phyloP scores from a whole-genome alignment of 2,329 filamentous ascomycete species.

The Rhynchosporium secalis region DNA sequence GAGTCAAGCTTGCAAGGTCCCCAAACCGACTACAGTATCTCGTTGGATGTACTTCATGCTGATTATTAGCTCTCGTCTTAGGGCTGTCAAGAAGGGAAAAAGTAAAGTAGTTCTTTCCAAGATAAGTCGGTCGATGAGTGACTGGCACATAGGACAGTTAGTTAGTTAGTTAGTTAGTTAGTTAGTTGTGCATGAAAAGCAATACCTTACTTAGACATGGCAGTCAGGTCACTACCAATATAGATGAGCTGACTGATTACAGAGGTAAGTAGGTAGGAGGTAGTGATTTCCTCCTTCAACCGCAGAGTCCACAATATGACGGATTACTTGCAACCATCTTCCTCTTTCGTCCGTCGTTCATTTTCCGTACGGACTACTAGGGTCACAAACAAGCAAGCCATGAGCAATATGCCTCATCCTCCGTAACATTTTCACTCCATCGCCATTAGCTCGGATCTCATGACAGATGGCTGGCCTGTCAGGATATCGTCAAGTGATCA shows the following conservation, averaged over 20 bases:
- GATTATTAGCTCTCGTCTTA: background rate
- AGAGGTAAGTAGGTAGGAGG: background rate
- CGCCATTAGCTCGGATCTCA: background rate
- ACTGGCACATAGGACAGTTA: background rate
- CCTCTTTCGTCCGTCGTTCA: background rate
- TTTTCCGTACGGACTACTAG: background rate
- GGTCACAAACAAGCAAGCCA: background rate
- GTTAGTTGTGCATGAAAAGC: constrained; percentile 9
- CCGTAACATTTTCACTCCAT: background rate
- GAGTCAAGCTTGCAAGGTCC: constrained; percentile 4
- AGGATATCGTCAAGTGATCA: constrained; percentile 12
- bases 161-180: background rate
- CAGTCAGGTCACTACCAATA: background rate
- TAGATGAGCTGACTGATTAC: background rate
- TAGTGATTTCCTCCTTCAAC: background rate
- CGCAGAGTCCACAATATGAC: background rate
- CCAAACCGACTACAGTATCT: background rate
- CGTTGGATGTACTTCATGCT: constrained; percentile 8
- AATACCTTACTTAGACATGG: background rate
- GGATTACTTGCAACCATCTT: background rate
- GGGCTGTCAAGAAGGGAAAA: background rate
- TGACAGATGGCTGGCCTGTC: background rate
- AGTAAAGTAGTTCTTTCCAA: background rate
- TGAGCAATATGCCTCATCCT: background rate
- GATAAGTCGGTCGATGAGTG: background rate